Conservation (phyloP, 306 rosid genomes). For the Dicorynia guianensis region DNA sequence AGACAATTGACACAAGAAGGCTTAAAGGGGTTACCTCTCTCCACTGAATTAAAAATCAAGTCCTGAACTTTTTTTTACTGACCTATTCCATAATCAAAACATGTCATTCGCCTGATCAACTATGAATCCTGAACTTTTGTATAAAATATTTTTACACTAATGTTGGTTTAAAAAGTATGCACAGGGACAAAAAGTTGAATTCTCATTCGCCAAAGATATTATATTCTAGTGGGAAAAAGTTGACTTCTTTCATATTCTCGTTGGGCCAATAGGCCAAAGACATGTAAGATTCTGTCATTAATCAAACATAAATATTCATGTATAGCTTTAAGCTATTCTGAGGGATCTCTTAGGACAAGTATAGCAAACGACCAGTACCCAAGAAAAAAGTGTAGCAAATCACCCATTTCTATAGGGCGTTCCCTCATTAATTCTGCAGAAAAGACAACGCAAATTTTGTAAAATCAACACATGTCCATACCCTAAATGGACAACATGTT, state of each 20-base stretch:
- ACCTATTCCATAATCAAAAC: no score
- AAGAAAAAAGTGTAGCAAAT: no score
- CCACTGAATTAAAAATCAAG: conserved; percentile 28
- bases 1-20: not conserved
- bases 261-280: conserved; percentile 47
- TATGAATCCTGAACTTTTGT: no score
- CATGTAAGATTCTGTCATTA: conserved; percentile 55
- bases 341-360: conserved; percentile 40
- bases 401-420: conserved; percentile 33
- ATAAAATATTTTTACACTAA: no score
- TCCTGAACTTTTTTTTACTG: no score
- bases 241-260: conserved; percentile 58
- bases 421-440: conserved; percentile 40
- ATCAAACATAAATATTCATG: conserved; percentile 9
- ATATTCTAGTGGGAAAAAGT: conserved; percentile 47
- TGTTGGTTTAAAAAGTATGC: no score
- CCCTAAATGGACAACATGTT: conserved; percentile 44
- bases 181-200: conserved; percentile 68
- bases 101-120: no score
- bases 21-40: not conserved
- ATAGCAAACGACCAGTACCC: conserved; percentile 40
- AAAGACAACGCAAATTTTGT: conserved; percentile 8
- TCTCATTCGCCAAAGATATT: conserved; percentile 69
- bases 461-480: conserved; percentile 35
- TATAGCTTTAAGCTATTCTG: conserved; percentile 7